phyloP scores from a whole-genome alignment of 192 early-diverging fungal species.

The Backusella mclennaniae region DNA sequence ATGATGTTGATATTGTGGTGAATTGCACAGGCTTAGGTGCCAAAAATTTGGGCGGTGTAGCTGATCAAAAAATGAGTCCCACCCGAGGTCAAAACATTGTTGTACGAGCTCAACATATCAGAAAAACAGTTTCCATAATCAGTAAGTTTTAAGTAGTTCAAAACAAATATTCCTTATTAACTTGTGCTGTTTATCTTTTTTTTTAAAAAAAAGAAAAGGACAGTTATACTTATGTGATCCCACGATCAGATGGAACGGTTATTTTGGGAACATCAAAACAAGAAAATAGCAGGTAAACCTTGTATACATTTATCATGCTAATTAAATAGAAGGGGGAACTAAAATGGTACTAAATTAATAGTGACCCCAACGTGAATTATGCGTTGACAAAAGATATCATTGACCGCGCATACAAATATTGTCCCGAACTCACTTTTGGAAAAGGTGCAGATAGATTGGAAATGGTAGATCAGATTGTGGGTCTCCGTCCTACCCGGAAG shows the following conservation, averaged over 20 bases:
- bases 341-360: conserved; percentile 16
- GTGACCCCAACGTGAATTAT: conserved; percentile 20
- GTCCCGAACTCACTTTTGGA: conserved; percentile 46
- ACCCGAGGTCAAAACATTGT: conserved; percentile 75
- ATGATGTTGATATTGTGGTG: conserved; percentile 52
- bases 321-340: neutral
- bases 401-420: conserved; percentile 39
- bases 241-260: conserved; percentile 72
- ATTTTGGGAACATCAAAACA: conserved; percentile 73
- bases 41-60: conserved; percentile 60
- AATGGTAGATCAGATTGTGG: conserved; percentile 50
- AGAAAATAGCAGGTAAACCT: conserved; percentile 43
- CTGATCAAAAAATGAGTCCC: conserved; percentile 61
- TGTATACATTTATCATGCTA: neutral
- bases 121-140: conserved; percentile 51
- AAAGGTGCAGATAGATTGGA: conserved; percentile 35
- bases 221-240: conserved; percentile 71
- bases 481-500: conserved; percentile 48
- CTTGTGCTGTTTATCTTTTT: neutral
- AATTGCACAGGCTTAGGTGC: conserved; percentile 80
- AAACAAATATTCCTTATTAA: neutral
- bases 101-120: conserved; percentile 71
- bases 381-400: conserved; percentile 39
- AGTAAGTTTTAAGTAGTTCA: conserved; percentile 20
- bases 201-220: conserved; percentile 23